Percentiles rank a stretch among this genome's conserved stretches.
These are phyloP conservation scores for Chaetomiaceae sp. DNA, from an alignment of 2,329 filamentous ascomycete species.

Conservation along the genomic window DNA sequence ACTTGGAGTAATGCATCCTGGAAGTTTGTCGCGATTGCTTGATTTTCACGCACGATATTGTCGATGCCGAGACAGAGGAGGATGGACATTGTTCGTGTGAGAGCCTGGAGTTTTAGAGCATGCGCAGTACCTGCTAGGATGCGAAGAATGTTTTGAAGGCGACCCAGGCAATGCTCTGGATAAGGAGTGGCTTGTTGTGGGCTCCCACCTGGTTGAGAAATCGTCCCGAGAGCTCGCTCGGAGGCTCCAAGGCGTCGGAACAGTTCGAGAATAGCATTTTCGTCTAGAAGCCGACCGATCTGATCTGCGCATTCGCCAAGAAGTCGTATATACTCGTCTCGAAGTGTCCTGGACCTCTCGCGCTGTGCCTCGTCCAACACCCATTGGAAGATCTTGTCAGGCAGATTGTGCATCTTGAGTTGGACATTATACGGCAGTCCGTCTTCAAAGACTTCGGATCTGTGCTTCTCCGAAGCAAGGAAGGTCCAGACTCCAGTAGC, in stretches of 20 bases:
- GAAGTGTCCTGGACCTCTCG: constrained; percentile 52
- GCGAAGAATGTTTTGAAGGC: constrained; percentile 41
- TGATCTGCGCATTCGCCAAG: constrained; percentile 43
- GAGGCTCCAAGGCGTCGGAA: constrained; percentile 57
- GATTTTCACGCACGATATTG: constrained; percentile 42
- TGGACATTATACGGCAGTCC: constrained; percentile 57
- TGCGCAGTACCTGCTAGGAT: constrained; percentile 39
- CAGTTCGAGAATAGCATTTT: constrained; percentile 45
- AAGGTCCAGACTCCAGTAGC: constrained; percentile 43
- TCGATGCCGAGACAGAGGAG: constrained; percentile 55
- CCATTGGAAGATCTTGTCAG: constrained; percentile 65
- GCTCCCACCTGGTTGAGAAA: constrained; percentile 26
- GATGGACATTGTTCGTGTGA: constrained; percentile 41
- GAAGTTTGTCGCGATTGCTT: constrained; percentile 38
- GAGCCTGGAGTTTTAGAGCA: constrained; percentile 33
- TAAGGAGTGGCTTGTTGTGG: constrained; percentile 29
- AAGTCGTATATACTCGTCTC: constrained; percentile 57
- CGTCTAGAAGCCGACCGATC: constrained; percentile 42
- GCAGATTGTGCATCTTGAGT: constrained; percentile 42
- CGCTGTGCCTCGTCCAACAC: constrained; percentile 55
- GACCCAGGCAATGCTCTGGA: constrained; percentile 40
- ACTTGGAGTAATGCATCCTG: constrained; percentile 44
- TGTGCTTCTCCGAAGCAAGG: constrained; percentile 45
- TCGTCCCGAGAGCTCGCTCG: constrained; percentile 34
- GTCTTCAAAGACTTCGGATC: constrained; percentile 57